Evolutionary conservation across 2,329 filamentous ascomycete genomes (phyloP).

Genomic region (Aquanectria penicillioides): DNA sequence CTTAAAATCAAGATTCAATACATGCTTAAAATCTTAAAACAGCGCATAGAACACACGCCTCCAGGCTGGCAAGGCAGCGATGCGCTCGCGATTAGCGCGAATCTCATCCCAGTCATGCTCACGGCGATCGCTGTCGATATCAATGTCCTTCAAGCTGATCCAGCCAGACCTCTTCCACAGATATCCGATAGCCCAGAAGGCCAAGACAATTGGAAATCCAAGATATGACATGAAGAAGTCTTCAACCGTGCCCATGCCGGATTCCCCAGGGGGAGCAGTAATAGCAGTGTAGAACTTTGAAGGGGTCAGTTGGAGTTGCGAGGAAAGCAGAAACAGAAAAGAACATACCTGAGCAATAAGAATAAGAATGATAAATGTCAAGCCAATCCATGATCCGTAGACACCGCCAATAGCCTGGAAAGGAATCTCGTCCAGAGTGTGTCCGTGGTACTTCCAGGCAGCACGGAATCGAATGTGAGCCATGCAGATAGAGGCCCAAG

Average conservation of each 20-base stretch:
- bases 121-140: conserved; percentile 71
- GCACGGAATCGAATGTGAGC: conserved; percentile 70
- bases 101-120: conserved; percentile 65
- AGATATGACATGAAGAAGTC: conserved; percentile 64
- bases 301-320: no score
- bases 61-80: conserved; percentile 3
- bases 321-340: background rate
- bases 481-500: conserved; percentile 71
- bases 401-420: conserved; percentile 65
- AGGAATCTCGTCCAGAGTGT: conserved; percentile 69
- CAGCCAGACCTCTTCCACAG: conserved; percentile 71
- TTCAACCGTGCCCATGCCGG: conserved; percentile 50
- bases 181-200: conserved; percentile 65
- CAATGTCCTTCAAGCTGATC: conserved; percentile 66
- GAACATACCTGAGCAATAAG: conserved; percentile 55
- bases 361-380: conserved; percentile 63
- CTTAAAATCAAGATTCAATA: background rate
- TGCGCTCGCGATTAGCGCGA: conserved; percentile 1
- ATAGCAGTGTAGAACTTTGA: conserved; percentile 56
- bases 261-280: conserved; percentile 42
- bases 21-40: background rate
- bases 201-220: conserved; percentile 60
- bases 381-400: conserved; percentile 68
- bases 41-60: conserved; percentile 2
- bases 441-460: conserved; percentile 67